These are phyloP conservation scores for Phytophthora kernoviae DNA, from an alignment of 352 stramenopile genomes.

Conservation along the genomic window DNA sequence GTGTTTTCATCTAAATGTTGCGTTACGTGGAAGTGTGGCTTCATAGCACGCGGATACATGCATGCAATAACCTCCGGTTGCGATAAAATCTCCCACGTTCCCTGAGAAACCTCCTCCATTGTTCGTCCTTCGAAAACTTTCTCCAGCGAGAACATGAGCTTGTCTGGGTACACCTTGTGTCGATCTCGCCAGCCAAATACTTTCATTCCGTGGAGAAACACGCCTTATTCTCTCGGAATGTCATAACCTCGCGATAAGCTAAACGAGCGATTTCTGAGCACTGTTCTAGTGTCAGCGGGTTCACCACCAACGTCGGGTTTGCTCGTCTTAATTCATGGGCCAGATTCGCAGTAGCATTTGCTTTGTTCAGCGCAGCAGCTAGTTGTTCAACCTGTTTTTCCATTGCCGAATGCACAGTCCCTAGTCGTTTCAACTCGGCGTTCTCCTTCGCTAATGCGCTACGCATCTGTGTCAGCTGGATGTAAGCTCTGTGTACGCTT, in stretches of 20 bases:
- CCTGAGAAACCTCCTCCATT: conserved; percentile 42
- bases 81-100: conserved; percentile 60
- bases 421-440: conserved; percentile 49
- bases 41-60: conserved; percentile 54
- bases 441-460: conserved; percentile 61
- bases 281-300: conserved; percentile 44
- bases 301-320: conserved; percentile 49
- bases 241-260: conserved; percentile 53
- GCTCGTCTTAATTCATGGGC: conserved; percentile 49
- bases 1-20: conserved; percentile 63
- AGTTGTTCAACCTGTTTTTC: conserved; percentile 55
- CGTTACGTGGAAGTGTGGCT: conserved; percentile 67
- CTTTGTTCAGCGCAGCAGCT: conserved; percentile 44
- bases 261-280: conserved; percentile 50
- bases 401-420: conserved; percentile 48
- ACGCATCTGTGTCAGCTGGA: conserved; percentile 54
- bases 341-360: conserved; percentile 25
- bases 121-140: conserved; percentile 53
- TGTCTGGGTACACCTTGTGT: conserved; percentile 49
- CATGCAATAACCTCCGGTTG: conserved; percentile 47
- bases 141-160: conserved; percentile 71
- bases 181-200: conserved; percentile 74
- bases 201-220: conserved; percentile 59
- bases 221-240: conserved; percentile 56
- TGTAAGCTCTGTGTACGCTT: conserved; percentile 40